Evolutionary conservation across 1,284 basidiomycete genomes (phyloP), one percentile per base, ranked within the genome.

Genomic region (Vanrija sp.): DNA sequence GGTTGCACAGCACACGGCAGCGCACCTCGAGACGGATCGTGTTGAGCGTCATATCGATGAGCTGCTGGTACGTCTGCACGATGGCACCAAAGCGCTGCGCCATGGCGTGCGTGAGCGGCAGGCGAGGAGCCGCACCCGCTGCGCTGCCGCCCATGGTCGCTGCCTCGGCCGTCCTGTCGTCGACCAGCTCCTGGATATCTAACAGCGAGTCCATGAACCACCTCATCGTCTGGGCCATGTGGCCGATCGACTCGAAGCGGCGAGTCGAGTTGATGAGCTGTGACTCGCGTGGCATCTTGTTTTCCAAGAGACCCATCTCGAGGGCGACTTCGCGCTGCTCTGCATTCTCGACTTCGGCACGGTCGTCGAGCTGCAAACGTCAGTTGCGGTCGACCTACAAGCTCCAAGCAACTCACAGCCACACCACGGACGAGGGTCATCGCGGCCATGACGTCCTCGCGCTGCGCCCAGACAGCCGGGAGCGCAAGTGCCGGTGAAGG

Each of bases 1-100:
- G 79, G 73, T 91, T 88, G 72, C 89, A 86, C 42, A 94, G 85
- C 1, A 86, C 83, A 44, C 92, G 84, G 70, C 91, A 89, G 2
- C 95, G 85, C 43, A 97, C 79, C 71, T 98, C 95, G 49, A 92
- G 83, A 16, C 92, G 85, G 48, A 98, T 84, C 3, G 91, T 95
- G 72, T 90, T 87, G 42, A 98, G 79, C 48, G 98, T 86, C 56
- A 91, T 82, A 65, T 89, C 86, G 3, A 90, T 86, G 6, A 98
- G 82, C 65, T 93, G 89, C 53, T 87, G 85, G 65, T 92, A 98
- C 3, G 93, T 95, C 73, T 87, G 86, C 38, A 95, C 80, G 43
- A 98, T 80, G 0, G 92, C 87, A 69, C 93, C 87, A 78, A 92
- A 95, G 28, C 91, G 90, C 59, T 91, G 72, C 6, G 86, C 81